These are phyloP conservation scores for Blastomyces gilchristii DNA, from an alignment of 2,329 filamentous ascomycete species.

Conservation along the genomic window DNA sequence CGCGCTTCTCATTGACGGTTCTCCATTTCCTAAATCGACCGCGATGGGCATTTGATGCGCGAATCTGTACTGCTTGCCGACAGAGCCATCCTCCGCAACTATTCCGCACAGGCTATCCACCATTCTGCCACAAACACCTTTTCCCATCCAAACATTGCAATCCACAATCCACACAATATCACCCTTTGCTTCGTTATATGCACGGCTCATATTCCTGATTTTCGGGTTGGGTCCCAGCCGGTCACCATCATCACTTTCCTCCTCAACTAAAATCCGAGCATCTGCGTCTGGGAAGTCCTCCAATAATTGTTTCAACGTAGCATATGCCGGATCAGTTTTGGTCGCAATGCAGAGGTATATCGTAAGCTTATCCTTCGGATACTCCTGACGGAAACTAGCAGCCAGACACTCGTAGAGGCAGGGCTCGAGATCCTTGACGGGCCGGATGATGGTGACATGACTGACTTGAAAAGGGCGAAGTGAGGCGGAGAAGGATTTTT, in stretches of 20 bases:
- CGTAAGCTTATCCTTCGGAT: slow-evolving; percentile 64
- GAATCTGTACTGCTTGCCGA: slow-evolving; percentile 61
- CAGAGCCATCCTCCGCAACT: slow-evolving; percentile 30
- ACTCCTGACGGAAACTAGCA: slow-evolving; percentile 71
- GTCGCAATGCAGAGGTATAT: slow-evolving; percentile 75
- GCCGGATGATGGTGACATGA: slow-evolving; percentile 81
- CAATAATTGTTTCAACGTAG: slow-evolving; percentile 60
- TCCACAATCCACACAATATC: slow-evolving; percentile 92
- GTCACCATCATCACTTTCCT: slow-evolving; percentile 51
- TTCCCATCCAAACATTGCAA: slow-evolving; percentile 88
- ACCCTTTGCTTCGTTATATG: slow-evolving; percentile 76
- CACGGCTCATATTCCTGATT: slow-evolving; percentile 89
- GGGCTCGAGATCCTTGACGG: slow-evolving; percentile 85
- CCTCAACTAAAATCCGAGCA: slow-evolving; percentile 65
- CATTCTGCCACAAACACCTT: slow-evolving; percentile 72
- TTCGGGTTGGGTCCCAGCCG: slow-evolving; percentile 93
- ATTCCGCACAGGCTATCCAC: slow-evolving; percentile 75
- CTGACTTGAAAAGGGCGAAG: slow-evolving; percentile 47
- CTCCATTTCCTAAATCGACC: slow-evolving; percentile 51
- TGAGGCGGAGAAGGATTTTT: slow-evolving; percentile 33
- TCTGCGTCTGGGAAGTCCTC: slow-evolving; percentile 63
- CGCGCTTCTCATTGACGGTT: slow-evolving; percentile 23
- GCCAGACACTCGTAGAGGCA: slow-evolving; percentile 86
- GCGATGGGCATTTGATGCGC: slow-evolving; percentile 88
- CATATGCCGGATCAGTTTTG: slow-evolving; percentile 63